phyloP scores from a whole-genome alignment of 148 eudicot species.

The Persicaria maculosa region DNA sequence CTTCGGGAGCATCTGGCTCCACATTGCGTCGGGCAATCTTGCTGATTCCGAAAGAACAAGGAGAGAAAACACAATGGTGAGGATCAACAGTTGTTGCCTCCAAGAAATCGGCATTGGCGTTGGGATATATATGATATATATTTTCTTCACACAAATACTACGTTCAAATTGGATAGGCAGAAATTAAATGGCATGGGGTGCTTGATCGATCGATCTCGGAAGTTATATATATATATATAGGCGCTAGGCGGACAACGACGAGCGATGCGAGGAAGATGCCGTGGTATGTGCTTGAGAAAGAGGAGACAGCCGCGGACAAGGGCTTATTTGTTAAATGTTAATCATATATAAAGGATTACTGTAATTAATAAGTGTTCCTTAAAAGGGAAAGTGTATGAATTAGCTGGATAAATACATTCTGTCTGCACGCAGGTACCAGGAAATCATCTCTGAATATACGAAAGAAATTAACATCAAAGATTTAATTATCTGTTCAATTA shows the following conservation, averaged over 20 bases:
- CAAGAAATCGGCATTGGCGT: neutral
- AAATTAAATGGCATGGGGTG: neutral
- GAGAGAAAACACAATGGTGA: neutral
- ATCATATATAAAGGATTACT: too few species aligned
- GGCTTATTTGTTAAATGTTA: neutral
- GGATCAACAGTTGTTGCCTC: neutral
- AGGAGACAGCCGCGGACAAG: neutral
- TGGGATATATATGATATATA: neutral
- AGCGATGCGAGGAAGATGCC: conserved; percentile 5
- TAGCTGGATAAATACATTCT: too few species aligned
- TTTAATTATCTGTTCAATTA: too few species aligned
- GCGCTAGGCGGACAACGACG: neutral
- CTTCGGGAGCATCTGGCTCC: conserved; percentile 10
- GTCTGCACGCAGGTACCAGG: too few species aligned
- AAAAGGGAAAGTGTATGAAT: neutral
- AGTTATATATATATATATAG: neutral
- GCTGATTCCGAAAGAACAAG: neutral
- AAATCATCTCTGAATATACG: too few species aligned
- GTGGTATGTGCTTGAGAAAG: neutral
- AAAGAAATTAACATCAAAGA: too few species aligned
- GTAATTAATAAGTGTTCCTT: neutral
- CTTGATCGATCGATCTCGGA: neutral
- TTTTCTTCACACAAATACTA: neutral
- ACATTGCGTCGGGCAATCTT: neutral
- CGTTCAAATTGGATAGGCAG: neutral